A percentile compares a stretch with the other conserved stretches of the same genome.
phyloP scores from a whole-genome alignment of 345 rosid species.

The Aquilaria malaccensis region DNA sequence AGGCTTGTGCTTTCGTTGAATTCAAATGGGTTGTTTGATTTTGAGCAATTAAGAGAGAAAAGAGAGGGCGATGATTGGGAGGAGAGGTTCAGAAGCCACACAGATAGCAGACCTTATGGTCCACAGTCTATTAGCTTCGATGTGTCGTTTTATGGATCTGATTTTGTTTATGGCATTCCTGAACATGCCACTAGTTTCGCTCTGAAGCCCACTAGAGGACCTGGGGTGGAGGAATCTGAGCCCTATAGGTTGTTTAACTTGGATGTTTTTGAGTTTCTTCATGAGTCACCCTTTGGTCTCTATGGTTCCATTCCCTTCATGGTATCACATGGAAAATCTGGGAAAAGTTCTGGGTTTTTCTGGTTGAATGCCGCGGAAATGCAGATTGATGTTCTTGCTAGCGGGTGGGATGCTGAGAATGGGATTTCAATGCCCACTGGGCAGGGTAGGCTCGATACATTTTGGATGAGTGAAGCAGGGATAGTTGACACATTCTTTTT shows the following conservation, averaged over 20 bases:
- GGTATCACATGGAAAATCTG: slow-evolving; percentile 78
- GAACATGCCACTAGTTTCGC: slow-evolving; percentile 91
- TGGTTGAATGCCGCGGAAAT: slow-evolving; percentile 99
- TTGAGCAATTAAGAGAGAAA: slow-evolving; percentile 74
- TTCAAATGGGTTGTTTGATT: slow-evolving; percentile 80
- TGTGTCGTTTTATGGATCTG: slow-evolving; percentile 80
- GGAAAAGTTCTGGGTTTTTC: slow-evolving; percentile 74
- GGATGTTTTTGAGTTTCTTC: slow-evolving; percentile 85
- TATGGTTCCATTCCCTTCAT: slow-evolving; percentile 93
- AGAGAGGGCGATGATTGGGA: slow-evolving; percentile 80
- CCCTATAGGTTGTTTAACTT: slow-evolving; percentile 86
- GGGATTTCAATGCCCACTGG: slow-evolving; percentile 52
- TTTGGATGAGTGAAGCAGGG: slow-evolving; percentile 99
- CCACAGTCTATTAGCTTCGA: slow-evolving; percentile 95
- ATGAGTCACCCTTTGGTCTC: slow-evolving; percentile 94
- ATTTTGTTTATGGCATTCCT: slow-evolving; percentile 84
- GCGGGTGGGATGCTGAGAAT: slow-evolving; percentile 86
- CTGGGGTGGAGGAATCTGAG: slow-evolving; percentile 79
- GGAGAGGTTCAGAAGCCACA: slow-evolving; percentile 73
- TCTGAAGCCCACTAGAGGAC: slow-evolving; percentile 81
- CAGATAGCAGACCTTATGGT: slow-evolving; percentile 81
- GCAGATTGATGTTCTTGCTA: slow-evolving; percentile 94
- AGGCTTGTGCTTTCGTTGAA: slow-evolving; percentile 60
- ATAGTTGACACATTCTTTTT: slow-evolving; percentile 93
- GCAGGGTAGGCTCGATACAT: slow-evolving; percentile 62